Conservation (phyloP, 192 early-diverging fungal species). For the Piromyces sp. region DNA sequence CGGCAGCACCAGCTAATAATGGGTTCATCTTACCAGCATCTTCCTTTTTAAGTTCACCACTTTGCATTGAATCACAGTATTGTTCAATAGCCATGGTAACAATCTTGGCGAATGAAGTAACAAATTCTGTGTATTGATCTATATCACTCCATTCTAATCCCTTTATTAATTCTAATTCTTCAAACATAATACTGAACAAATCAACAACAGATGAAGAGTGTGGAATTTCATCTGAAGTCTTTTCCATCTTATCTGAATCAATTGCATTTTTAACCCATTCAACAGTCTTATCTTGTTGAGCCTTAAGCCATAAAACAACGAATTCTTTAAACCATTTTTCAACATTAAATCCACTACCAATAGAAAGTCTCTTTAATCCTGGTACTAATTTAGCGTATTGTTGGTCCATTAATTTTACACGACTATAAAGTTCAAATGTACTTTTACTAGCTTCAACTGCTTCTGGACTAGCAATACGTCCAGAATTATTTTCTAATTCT, state of each 20-base stretch:
- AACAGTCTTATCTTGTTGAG: slow-evolving; percentile 37
- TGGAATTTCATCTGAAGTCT: slow-evolving; percentile 4
- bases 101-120: slow-evolving; percentile 27
- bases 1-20: slow-evolving; percentile 7
- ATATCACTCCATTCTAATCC: slow-evolving; percentile 46
- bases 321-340: slow-evolving; percentile 52
- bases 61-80: slow-evolving; percentile 33
- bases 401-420: slow-evolving; percentile 20
- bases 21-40: slow-evolving; percentile 2
- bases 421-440: slow-evolving; percentile 24
- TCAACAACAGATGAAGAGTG: slow-evolving; percentile 65
- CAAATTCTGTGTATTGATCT: slow-evolving; percentile 37
- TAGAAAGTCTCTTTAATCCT: slow-evolving; percentile 13
- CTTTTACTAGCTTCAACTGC: slow-evolving; percentile 19
- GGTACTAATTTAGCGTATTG: slow-evolving; percentile 21
- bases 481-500: slow-evolving; percentile 16
- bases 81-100: slow-evolving; percentile 32
- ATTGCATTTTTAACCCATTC: slow-evolving; percentile 56
- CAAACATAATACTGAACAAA: slow-evolving; percentile 61
- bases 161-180: slow-evolving; percentile 49
- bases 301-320: slow-evolving; percentile 46
- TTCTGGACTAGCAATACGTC: slow-evolving; percentile 16
- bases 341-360: slow-evolving; percentile 38
- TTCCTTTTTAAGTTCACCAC: slow-evolving; percentile 18
- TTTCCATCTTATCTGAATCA: slow-evolving; percentile 39